These are phyloP conservation scores for Thelonectria olida DNA, from an alignment of 2,329 filamentous ascomycete species.

Conservation along the genomic window DNA sequence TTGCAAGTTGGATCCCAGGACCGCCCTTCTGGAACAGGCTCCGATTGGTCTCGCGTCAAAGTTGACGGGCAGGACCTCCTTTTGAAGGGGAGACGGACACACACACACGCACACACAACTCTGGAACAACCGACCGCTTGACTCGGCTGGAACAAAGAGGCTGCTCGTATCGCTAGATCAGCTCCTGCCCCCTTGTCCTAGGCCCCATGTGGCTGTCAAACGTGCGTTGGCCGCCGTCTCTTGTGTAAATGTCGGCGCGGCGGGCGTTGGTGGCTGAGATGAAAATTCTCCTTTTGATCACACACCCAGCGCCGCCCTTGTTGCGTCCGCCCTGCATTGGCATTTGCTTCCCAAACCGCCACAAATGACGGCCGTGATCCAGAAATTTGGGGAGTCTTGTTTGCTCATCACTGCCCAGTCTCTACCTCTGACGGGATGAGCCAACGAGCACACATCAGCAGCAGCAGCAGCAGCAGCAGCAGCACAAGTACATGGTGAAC, in stretches of 20 bases:
- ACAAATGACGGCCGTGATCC: not conserved
- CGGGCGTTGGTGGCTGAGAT: conserved; percentile 17
- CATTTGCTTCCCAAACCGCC: not conserved
- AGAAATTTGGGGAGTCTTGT: not conserved
- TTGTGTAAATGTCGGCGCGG: not conserved
- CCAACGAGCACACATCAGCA: no score
- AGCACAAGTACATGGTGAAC: not conserved
- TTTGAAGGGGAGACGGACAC: conserved; percentile 16
- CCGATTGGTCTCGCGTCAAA: conserved; percentile 31
- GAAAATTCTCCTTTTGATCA: conserved; percentile 19
- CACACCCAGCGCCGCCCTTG: not conserved
- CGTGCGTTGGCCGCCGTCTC: not conserved
- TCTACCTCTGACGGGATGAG: conserved; percentile 17
- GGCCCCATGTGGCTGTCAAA: conserved; percentile 19
- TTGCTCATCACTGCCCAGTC: conserved; percentile 10
- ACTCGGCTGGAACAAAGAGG: not conserved
- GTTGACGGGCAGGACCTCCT: conserved; percentile 15
- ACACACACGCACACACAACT: not conserved
- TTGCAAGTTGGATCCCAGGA: no score
- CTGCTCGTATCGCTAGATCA: conserved; percentile 14
- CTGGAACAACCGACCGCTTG: not conserved
- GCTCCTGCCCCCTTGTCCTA: conserved; percentile 6
- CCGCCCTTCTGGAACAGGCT: conserved; percentile 38
- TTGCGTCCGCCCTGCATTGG: conserved; percentile 6
- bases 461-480: not conserved